Conservation (phyloP, 2,329 filamentous ascomycete species). For the Trichoderma atrobrunneum region DNA sequence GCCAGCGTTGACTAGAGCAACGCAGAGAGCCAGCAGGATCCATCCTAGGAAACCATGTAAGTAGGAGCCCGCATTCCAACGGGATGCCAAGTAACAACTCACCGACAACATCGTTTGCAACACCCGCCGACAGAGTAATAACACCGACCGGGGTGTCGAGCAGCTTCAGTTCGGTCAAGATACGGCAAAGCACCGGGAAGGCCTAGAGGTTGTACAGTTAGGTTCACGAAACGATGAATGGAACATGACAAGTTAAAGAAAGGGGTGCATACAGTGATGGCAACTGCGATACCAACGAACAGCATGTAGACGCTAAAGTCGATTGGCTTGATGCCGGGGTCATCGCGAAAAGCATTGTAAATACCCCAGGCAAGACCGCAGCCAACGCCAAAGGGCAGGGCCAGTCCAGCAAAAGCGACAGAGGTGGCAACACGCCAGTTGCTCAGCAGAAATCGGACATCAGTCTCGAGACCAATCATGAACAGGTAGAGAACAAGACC, state of each 20-base stretch:
- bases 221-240: slow-evolving; percentile 65
- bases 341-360: slow-evolving; percentile 66
- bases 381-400: slow-evolving; percentile 78
- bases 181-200: slow-evolving; percentile 89
- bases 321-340: slow-evolving; percentile 40
- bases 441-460: slow-evolving; percentile 70
- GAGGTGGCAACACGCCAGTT: slow-evolving; percentile 80
- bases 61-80: neutral
- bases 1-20: slow-evolving; percentile 85
- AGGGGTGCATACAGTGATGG: slow-evolving; percentile 64
- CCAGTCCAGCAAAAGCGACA: slow-evolving; percentile 77
- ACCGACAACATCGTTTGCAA: slow-evolving; percentile 76
- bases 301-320: slow-evolving; percentile 55
- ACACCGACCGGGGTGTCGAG: slow-evolving; percentile 80
- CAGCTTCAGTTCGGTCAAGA: slow-evolving; percentile 85
- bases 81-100: slow-evolving; percentile 9
- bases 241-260: neutral
- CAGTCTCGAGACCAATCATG: slow-evolving; percentile 82
- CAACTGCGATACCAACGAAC: slow-evolving; percentile 90
- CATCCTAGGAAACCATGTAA: slow-evolving; percentile 46
- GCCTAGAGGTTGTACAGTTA: slow-evolving; percentile 67
- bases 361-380: slow-evolving; percentile 78
- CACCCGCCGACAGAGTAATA: slow-evolving; percentile 84
- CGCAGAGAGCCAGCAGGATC: slow-evolving; percentile 89
- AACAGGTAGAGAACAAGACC: slow-evolving; percentile 84